These are phyloP conservation scores for Vitis rupestris DNA, from an alignment of 164 flowering plant genomes.

Conservation along the genomic window DNA sequence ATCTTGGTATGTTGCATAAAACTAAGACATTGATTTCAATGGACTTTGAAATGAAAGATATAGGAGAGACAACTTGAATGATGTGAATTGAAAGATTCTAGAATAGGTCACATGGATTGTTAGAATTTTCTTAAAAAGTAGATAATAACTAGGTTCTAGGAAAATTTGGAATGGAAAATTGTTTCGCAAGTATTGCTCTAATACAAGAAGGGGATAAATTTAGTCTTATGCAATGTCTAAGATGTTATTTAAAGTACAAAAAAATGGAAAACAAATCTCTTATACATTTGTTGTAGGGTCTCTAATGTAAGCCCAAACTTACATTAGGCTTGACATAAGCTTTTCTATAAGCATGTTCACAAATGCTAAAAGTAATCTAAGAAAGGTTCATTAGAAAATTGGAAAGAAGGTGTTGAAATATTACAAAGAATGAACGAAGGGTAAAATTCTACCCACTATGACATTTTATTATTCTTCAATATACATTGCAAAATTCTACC, in stretches of 20 bases:
- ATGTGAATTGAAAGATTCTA: no score
- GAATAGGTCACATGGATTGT: no score
- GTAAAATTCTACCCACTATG: no score
- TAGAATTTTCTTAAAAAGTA: constrained; percentile 7
- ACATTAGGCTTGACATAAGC: background rate
- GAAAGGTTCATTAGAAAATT: no score
- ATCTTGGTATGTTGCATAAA: constrained; percentile 1
- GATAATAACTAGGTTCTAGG: background rate
- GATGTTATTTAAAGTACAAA: background rate
- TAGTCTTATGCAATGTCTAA: background rate
- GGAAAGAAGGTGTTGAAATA: no score
- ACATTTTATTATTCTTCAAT: no score
- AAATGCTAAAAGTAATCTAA: no score
- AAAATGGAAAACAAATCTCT: background rate
- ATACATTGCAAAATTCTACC: no score
- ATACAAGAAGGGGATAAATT: constrained; percentile 2
- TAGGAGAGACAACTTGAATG: no score
- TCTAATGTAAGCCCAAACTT: background rate
- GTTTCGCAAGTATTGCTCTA: background rate
- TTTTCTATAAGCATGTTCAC: no score
- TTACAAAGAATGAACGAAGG: no score
- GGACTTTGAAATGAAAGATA: background rate
- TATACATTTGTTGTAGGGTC: background rate
- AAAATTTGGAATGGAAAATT: constrained; percentile 3
- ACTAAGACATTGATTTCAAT: constrained; percentile 2